These are phyloP conservation scores for Amanita subjunquillea DNA, from an alignment of 768 basidiomycete species.

Conservation along the genomic window DNA sequence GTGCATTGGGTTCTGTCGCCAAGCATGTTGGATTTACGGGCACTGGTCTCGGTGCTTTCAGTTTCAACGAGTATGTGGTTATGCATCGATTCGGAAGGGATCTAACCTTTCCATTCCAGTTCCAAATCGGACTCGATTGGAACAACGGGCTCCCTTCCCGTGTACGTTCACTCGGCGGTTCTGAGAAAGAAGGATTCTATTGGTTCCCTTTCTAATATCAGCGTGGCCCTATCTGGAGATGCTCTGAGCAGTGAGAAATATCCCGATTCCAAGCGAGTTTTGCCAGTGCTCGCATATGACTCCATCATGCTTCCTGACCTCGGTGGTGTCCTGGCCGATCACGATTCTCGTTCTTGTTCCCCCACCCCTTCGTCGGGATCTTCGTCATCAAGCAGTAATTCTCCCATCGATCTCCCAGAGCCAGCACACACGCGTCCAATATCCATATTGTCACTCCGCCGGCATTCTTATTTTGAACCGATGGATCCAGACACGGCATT, in stretches of 20 bases:
- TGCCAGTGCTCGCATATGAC: slow-evolving; percentile 25
- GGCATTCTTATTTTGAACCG: slow-evolving; percentile 6
- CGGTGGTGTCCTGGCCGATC: slow-evolving; percentile 28
- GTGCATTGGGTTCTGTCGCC: slow-evolving; percentile 26
- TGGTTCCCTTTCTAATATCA: slow-evolving; percentile 21
- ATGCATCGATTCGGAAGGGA: not conserved
- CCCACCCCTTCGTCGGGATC: slow-evolving; percentile 24
- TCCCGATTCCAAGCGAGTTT: slow-evolving; percentile 12
- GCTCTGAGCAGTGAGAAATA: slow-evolving; percentile 16
- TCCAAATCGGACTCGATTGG: slow-evolving; percentile 18
- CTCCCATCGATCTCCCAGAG: slow-evolving; percentile 14
- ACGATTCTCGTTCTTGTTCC: slow-evolving; percentile 18
- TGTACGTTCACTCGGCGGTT: slow-evolving; percentile 33
- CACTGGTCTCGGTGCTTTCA: slow-evolving; percentile 15
- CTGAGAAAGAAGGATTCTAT: slow-evolving; percentile 38
- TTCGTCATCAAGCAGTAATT: slow-evolving; percentile 21
- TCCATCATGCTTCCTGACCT: slow-evolving; percentile 26
- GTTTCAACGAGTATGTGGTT: slow-evolving; percentile 16
- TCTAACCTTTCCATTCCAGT: slow-evolving; percentile 7
- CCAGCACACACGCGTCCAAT: slow-evolving; percentile 16
- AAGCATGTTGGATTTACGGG: slow-evolving; percentile 22
- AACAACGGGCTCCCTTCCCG: slow-evolving; percentile 27
- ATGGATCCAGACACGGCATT: not conserved
- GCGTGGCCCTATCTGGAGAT: slow-evolving; percentile 24
- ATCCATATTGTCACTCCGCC: slow-evolving; percentile 18